Evolutionary conservation across 805 yeast genomes (phyloP), one percentile per base, ranked within the genome.

Genomic region (Saccharomycopsis schoenii): DNA sequence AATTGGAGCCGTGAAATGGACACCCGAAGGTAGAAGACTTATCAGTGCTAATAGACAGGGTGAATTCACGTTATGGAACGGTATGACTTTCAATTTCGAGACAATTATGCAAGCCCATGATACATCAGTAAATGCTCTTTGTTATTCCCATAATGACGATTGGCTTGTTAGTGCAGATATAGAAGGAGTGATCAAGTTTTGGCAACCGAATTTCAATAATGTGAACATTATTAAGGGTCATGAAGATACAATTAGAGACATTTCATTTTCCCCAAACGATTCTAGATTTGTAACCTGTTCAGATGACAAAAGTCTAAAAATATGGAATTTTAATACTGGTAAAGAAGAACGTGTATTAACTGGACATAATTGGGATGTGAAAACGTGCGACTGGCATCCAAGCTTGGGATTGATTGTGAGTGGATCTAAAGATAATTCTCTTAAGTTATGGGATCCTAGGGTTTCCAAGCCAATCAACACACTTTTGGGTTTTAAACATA

Each of bases 341-440:
- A 76, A 80, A 62, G 94, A 89, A 67, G 99, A 94, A 70, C 75
- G 88, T 56, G 78, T 83, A 0, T 76, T 94, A 60, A 80, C 84
- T 25, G 98, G 98, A 1, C 99, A 94, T 73, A 97, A 96, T 71
- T 94, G 99, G 99, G 99, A 94, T 73, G 97, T 94, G 24, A 94
- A 94, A 70, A 84, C 92, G 60, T 89, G 96, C 59, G 98, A 94
- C 72, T 94, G 99, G 99, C 99, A 94, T 72, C 89, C 96, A 4
- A 78, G 80, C 12, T 75, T 89, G 73, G 97, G 97, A 0, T 77
- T 94, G 34, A 80, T 94, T 58, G 97, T 88, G 0, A 82, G 92
- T 65, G 99, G 97, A 0, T 94, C 98, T 0, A 94, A 96, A 71
- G 99, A 94, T 73, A 96, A 96, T 72, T 76, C 91, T 66, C 82